These are phyloP conservation scores for Mycena polygramma DNA, from an alignment of 768 basidiomycete species.

Conservation along the genomic window DNA sequence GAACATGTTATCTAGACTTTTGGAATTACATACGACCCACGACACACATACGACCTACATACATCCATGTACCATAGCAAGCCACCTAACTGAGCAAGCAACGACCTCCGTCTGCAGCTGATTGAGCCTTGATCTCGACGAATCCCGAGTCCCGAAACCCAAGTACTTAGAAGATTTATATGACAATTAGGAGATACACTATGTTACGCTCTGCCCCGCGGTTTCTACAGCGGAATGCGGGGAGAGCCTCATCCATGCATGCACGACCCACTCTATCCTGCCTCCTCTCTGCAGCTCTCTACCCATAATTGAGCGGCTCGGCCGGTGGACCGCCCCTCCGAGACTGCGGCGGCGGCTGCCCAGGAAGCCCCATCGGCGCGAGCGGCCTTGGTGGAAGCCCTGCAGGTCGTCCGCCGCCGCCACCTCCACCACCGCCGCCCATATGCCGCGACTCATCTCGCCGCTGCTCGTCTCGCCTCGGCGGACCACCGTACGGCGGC, in stretches of 20 bases:
- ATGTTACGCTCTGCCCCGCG: conserved; percentile 8
- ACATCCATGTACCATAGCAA: conserved; percentile 4
- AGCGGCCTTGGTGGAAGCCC: conserved; percentile 24
- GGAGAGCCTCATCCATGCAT: too few species aligned
- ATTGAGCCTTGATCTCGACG: background rate
- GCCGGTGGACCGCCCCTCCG: background rate
- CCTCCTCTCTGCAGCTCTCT: background rate
- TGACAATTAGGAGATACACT: conserved; percentile 20
- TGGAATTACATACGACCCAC: background rate
- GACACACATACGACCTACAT: conserved; percentile 8
- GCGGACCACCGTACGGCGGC: background rate
- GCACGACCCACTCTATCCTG: background rate
- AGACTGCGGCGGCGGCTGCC: too few species aligned
- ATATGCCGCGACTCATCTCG: too few species aligned
- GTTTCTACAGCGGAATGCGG: background rate
- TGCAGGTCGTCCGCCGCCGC: background rate
- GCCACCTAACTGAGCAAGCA: background rate
- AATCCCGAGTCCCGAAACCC: background rate
- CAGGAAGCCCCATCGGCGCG: background rate
- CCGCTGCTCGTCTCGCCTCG: too few species aligned
- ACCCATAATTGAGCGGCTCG: conserved; percentile 31
- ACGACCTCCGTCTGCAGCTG: background rate
- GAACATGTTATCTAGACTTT: background rate
- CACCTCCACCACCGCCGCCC: background rate
- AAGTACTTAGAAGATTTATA: background rate